Evolutionary conservation across 768 basidiomycete species (phyloP).

Genomic region (Cyathus striatus): DNA sequence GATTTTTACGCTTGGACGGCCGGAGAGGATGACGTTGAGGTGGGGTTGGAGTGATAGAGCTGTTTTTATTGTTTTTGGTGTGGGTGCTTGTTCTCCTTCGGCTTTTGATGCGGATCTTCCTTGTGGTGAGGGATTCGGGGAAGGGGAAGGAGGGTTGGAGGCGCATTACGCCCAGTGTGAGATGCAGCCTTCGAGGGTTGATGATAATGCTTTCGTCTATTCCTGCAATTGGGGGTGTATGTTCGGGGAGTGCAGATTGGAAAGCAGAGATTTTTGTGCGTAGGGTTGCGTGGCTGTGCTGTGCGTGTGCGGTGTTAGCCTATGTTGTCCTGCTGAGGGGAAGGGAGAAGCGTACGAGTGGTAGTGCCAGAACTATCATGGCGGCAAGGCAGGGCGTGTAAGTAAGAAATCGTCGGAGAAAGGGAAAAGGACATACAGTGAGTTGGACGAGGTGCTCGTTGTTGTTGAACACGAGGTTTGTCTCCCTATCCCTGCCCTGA

Average conservation of each 20-base stretch:
- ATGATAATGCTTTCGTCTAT: conserved; percentile 60
- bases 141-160: conserved; percentile 20
- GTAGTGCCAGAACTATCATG: background rate
- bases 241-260: conserved; percentile 35
- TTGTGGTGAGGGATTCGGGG: background rate
- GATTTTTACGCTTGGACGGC: conserved; percentile 17
- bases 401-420: background rate
- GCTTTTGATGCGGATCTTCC: no score
- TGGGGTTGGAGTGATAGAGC: conserved; percentile 39
- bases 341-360: background rate
- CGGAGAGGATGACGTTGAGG: conserved; percentile 35
- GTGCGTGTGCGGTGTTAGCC: background rate
- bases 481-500: background rate
- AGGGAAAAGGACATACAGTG: background rate
- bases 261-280: conserved; percentile 31
- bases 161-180: conserved; percentile 73
- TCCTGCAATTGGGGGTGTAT: conserved; percentile 33
- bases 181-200: conserved; percentile 53
- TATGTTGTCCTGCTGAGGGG: background rate
- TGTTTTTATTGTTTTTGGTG: conserved; percentile 23
- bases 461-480: background rate
- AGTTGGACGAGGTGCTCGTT: background rate
- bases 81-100: no score
- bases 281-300: conserved; percentile 32
- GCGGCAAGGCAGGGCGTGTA: background rate